Conservation (phyloP, 2,329 filamentous ascomycete genomes). For the Aquanectria penicillioides region DNA sequence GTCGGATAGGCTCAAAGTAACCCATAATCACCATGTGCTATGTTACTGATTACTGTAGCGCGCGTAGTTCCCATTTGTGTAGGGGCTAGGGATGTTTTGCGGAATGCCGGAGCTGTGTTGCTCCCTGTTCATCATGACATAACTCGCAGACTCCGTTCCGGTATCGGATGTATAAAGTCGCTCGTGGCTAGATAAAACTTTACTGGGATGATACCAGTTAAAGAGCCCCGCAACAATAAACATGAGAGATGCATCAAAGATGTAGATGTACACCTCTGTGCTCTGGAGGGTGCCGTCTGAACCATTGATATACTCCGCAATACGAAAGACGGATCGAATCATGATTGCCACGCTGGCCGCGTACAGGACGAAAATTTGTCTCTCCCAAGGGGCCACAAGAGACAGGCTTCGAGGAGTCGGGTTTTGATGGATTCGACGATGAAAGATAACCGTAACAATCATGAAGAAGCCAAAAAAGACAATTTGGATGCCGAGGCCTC, state of each 20-base stretch:
- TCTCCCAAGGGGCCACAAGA: slow-evolving; percentile 40
- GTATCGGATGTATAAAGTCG: not conserved
- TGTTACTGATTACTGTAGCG: not conserved
- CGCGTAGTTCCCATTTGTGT: not conserved
- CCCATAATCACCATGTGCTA: not conserved
- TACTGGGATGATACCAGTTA: slow-evolving; percentile 3
- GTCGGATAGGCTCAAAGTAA: too few relatives aligned
- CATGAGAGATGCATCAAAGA: slow-evolving; percentile 49
- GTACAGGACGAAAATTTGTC: slow-evolving; percentile 31
- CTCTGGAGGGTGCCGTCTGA: slow-evolving; percentile 40
- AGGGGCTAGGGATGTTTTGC: not conserved
- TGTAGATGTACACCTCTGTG: slow-evolving; percentile 45
- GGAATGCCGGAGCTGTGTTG: not conserved
- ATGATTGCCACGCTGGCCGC: slow-evolving; percentile 45
- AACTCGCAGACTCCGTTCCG: not conserved
- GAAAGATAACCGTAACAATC: slow-evolving; percentile 54
- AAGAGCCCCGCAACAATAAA: slow-evolving; percentile 30
- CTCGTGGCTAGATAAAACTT: not conserved
- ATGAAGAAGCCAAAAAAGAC: slow-evolving; percentile 64
- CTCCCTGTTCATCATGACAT: not conserved
- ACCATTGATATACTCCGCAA: slow-evolving; percentile 51
- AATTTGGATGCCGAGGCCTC: slow-evolving; percentile 62
- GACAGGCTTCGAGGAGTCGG: slow-evolving; percentile 6
- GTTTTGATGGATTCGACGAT: slow-evolving; percentile 37
- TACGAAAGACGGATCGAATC: slow-evolving; percentile 50